Percentiles rank a stretch among this genome's conserved stretches.
Conservation (phyloP, 2,329 filamentous ascomycete species). For the Colletotrichum musicola region DNA sequence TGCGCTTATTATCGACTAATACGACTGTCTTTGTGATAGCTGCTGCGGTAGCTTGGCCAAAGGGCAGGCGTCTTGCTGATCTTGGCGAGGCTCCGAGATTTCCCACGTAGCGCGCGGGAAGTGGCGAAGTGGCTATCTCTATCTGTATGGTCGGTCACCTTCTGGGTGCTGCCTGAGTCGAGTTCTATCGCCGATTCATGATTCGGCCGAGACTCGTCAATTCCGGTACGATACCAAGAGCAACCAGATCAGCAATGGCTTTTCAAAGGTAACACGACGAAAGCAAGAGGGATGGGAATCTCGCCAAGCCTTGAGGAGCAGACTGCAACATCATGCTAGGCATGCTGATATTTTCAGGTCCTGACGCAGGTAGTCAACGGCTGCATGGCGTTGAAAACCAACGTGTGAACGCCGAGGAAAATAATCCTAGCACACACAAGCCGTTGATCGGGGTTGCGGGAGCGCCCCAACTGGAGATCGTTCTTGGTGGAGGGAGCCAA, state of each 20-base stretch:
- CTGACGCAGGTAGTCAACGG: neutral
- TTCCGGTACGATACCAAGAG: neutral
- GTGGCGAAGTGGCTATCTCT: slow-evolving; percentile 16
- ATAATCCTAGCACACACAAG: neutral
- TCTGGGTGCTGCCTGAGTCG: slow-evolving; percentile 17
- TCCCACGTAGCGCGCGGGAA: slow-evolving; percentile 17
- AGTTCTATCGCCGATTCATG: neutral
- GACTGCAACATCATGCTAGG: neutral
- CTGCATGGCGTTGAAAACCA: slow-evolving; percentile 1
- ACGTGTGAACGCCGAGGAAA: neutral
- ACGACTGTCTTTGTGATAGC: neutral
- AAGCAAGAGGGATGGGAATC: neutral
- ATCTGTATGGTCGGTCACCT: neutral
- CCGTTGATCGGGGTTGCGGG: slow-evolving; percentile 24
- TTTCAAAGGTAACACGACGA: neutral
- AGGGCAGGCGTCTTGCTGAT: slow-evolving; percentile 22
- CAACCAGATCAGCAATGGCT: neutral
- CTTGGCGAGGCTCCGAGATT: slow-evolving; percentile 8
- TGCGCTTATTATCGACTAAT: slow-evolving; percentile 11
- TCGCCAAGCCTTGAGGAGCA: neutral
- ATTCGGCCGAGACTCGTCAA: neutral
- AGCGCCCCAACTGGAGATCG: slow-evolving; percentile 27
- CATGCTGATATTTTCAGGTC: neutral
- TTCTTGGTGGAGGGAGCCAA: slow-evolving; percentile 30
- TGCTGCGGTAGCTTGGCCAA: slow-evolving; percentile 3